A percentile compares a stretch with the other conserved stretches of the same genome.
Evolutionary conservation across 1,284 basidiomycete species (phyloP).

Genomic region (Neolentinus lepideus): DNA sequence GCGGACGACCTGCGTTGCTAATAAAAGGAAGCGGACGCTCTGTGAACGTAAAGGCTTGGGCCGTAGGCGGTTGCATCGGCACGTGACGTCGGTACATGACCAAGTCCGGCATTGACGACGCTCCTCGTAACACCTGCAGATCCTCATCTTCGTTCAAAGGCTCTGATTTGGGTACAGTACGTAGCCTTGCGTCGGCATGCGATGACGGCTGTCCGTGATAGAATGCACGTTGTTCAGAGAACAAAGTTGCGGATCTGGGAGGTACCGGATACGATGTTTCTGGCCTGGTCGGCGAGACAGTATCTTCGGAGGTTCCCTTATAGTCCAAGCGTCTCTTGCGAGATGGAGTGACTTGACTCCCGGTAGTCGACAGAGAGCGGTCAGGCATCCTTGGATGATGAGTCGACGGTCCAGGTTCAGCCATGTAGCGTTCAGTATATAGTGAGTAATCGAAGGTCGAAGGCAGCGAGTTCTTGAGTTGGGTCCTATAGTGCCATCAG

Average conservation of each 20-base stretch:
- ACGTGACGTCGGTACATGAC: background rate
- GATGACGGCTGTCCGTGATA: background rate
- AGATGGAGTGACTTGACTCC: background rate
- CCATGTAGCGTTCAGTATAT: background rate
- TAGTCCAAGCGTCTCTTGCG: background rate
- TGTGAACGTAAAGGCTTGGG: background rate
- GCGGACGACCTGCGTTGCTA: background rate
- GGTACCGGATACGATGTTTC: background rate
- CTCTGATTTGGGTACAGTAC: background rate
- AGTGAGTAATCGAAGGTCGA: background rate
- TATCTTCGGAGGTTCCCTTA: background rate
- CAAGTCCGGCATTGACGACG: background rate
- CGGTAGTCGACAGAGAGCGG: background rate
- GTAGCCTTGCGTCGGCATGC: background rate
- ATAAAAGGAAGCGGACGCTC: background rate
- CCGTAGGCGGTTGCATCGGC: background rate
- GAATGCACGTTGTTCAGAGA: background rate
- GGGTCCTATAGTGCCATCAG: background rate
- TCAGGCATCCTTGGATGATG: background rate
- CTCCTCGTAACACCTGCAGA: background rate
- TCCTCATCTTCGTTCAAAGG: background rate
- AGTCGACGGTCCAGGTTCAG: background rate
- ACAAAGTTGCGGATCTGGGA: background rate
- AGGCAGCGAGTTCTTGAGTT: background rate
- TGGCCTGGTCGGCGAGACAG: background rate